Percentiles rank a stretch among this genome's conserved stretches.
phyloP scores from a whole-genome alignment of 495 filamentous ascomycete species.

The Zalerion maritima region DNA sequence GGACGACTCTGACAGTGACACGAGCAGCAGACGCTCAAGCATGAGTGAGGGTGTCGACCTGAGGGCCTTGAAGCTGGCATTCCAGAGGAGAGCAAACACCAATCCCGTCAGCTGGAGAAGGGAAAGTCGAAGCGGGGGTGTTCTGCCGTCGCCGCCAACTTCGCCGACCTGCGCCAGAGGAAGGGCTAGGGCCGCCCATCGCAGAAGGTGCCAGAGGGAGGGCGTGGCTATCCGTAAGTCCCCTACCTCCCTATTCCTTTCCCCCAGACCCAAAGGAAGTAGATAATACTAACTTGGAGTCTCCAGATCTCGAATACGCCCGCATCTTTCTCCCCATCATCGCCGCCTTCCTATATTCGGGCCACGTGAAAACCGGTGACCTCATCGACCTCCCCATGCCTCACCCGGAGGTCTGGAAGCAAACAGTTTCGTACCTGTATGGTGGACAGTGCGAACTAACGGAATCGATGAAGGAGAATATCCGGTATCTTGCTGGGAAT shows the following conservation, averaged over 20 bases:
- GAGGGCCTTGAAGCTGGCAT: too few species aligned
- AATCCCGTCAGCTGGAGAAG: too few species aligned
- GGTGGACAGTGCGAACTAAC: slow-evolving; percentile 33
- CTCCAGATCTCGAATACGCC: slow-evolving; percentile 34
- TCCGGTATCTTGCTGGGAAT: slow-evolving; percentile 37
- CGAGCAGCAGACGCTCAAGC: too few species aligned
- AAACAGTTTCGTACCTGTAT: slow-evolving; percentile 36
- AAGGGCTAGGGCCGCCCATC: not conserved
- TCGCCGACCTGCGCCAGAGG: not conserved
- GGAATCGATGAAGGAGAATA: slow-evolving; percentile 31
- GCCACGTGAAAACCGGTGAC: slow-evolving; percentile 33
- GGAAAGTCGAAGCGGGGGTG: too few species aligned
- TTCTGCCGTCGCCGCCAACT: slow-evolving; percentile 6
- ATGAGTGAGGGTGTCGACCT: too few species aligned
- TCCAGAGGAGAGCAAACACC: too few species aligned
- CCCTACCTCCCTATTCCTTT: not conserved
- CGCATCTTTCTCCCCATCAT: slow-evolving; percentile 34
- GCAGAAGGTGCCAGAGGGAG: not conserved
- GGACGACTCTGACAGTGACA: too few species aligned
- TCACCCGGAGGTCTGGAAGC: slow-evolving; percentile 35
- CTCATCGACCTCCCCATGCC: slow-evolving; percentile 41
- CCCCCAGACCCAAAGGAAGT: not conserved
- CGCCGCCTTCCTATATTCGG: slow-evolving; percentile 34
- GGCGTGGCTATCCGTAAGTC: slow-evolving; percentile 35
- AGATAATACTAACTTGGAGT: not conserved